Conservation (phyloP, 2,329 filamentous ascomycete species). For the Aspergillus sp. region DNA sequence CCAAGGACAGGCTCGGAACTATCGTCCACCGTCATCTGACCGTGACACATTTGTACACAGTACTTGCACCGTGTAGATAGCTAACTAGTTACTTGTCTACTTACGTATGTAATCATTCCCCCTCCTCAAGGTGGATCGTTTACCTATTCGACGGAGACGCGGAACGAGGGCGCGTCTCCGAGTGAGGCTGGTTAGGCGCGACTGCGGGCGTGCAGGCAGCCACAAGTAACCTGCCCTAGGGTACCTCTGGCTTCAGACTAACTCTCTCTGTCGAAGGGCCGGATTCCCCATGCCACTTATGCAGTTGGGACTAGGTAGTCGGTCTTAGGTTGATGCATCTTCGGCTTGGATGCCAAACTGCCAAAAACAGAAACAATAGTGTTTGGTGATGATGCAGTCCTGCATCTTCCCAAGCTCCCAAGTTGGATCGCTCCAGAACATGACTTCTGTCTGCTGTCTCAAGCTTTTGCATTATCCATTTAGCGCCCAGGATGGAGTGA, state of each 20-base stretch:
- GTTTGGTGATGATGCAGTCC: conserved; percentile 17
- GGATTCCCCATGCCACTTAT: conserved; percentile 21
- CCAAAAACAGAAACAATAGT: conserved; percentile 23
- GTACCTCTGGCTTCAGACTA: conserved; percentile 11
- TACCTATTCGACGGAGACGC: conserved; percentile 11
- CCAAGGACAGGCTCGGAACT: background rate
- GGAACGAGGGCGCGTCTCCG: conserved; percentile 30
- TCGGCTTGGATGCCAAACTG: conserved; percentile 14
- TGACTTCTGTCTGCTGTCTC: conserved; percentile 6
- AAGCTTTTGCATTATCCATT: conserved; percentile 5
- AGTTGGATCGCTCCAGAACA: conserved; percentile 7
- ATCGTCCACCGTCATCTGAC: conserved; percentile 20
- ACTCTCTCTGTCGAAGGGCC: conserved; percentile 8
- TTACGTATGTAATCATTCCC: conserved; percentile 7
- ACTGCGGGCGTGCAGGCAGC: conserved; percentile 23
- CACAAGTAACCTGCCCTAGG: conserved; percentile 16
- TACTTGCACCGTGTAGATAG: no score
- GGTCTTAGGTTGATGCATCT: conserved; percentile 15
- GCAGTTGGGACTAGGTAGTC: conserved; percentile 16
- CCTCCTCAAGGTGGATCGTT: conserved; percentile 5
- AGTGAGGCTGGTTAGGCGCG: conserved; percentile 27
- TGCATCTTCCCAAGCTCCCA: conserved; percentile 9
- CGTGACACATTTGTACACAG: background rate
- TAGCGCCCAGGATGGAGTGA: background rate
- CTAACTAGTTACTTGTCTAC: no score